Percentiles rank a stretch among this genome's conserved stretches.
Evolutionary conservation across 2,329 filamentous ascomycete genomes (phyloP).

Genomic region (Aspergillus sp.): DNA sequence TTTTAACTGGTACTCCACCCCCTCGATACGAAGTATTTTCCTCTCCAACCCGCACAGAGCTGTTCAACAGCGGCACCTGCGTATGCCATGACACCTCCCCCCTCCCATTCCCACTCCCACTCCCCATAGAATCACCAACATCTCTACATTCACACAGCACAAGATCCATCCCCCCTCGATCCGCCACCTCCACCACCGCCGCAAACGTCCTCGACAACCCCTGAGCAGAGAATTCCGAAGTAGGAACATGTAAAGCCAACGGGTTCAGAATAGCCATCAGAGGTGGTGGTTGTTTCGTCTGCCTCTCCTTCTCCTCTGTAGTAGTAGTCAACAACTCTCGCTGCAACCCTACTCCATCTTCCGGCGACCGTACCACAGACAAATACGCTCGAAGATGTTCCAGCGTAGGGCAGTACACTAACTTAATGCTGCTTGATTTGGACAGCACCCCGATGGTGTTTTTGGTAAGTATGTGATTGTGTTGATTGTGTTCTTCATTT

Average conservation of each 20-base stretch:
- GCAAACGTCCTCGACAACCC: conserved; percentile 50
- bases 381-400: conserved; percentile 77
- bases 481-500: neutral
- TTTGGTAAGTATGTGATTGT: conserved; percentile 57
- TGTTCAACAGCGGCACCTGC: conserved; percentile 64
- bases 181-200: conserved; percentile 41
- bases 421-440: conserved; percentile 66
- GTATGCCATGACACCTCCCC: conserved; percentile 49
- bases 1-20: conserved; percentile 59
- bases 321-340: too few relatives aligned
- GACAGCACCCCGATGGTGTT: conserved; percentile 68
- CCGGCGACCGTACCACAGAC: conserved; percentile 49
- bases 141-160: conserved; percentile 46
- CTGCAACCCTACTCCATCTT: neutral
- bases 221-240: conserved; percentile 52
- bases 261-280: conserved; percentile 46
- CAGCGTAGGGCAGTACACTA: conserved; percentile 74
- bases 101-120: conserved; percentile 19
- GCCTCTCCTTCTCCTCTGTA: neutral
- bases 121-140: conserved; percentile 30
- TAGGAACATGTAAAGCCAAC: conserved; percentile 44
- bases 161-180: conserved; percentile 33
- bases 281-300: conserved; percentile 12
- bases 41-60: conserved; percentile 53
- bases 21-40: conserved; percentile 55